Percentiles rank a stretch among this genome's conserved stretches.
Evolutionary conservation across 2,329 filamentous ascomycete genomes (phyloP).

Genomic region (Curvularia eragrostidis): DNA sequence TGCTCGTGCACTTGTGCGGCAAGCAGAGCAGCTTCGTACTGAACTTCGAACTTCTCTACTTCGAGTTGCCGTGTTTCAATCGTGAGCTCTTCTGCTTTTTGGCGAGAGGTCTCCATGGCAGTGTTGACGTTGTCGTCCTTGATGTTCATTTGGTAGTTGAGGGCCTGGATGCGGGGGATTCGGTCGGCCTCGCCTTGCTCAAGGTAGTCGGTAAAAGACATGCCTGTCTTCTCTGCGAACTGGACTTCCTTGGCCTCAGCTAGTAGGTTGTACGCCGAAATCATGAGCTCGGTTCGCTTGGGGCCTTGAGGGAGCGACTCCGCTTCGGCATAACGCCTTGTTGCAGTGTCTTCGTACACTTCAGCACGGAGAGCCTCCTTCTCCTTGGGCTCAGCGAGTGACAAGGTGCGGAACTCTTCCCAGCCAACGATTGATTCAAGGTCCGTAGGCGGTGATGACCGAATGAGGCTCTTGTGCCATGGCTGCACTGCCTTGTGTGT

Average conservation of each 20-base stretch:
- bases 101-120: constrained; percentile 20
- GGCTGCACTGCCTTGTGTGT: constrained; percentile 31
- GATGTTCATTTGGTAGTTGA: constrained; percentile 29
- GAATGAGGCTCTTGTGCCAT: constrained; percentile 31
- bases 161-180: constrained; percentile 27
- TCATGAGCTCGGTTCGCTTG: constrained; percentile 27
- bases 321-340: constrained; percentile 32
- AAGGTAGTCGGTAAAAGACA: constrained; percentile 27
- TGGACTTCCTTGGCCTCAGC: constrained; percentile 40
- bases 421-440: constrained; percentile 38
- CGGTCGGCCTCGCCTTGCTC: constrained; percentile 1
- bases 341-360: constrained; percentile 36
- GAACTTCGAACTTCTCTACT: constrained; percentile 24
- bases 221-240: constrained; percentile 28
- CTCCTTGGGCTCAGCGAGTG: constrained; percentile 28
- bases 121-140: constrained; percentile 23
- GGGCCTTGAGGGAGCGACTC: constrained; percentile 27
- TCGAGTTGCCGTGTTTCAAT: constrained; percentile 26
- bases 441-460: constrained; percentile 25
- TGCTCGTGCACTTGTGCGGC: constrained; percentile 36
- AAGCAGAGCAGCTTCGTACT: constrained; percentile 27
- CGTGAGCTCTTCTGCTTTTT: constrained; percentile 21
- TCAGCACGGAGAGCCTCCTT: constrained; percentile 31
- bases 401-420: constrained; percentile 37
- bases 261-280: constrained; percentile 39